These are phyloP conservation scores for Hypoxylon perforatum DNA, from an alignment of 495 filamentous ascomycete species.

Conservation along the genomic window DNA sequence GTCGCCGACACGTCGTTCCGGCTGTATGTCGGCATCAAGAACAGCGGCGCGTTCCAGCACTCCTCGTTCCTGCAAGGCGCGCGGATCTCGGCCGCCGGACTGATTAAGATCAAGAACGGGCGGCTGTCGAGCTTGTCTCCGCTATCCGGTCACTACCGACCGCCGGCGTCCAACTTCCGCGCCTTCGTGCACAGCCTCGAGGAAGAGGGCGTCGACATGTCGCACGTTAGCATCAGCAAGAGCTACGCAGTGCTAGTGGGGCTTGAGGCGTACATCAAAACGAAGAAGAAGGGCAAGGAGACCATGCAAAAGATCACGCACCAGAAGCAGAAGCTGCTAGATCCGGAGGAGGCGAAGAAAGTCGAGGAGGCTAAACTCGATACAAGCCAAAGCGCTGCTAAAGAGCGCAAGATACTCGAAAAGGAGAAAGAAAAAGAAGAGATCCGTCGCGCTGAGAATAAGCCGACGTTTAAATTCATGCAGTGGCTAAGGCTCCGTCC, in stretches of 20 bases:
- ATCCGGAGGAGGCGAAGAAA: constrained; percentile 55
- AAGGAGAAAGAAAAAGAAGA: constrained; percentile 49
- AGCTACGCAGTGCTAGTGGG: constrained; percentile 85
- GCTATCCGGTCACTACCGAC: constrained; percentile 87
- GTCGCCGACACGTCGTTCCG: constrained; percentile 87
- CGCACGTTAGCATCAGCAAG: constrained; percentile 77
- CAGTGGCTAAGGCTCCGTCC: constrained; percentile 47
- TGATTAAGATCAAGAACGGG: constrained; percentile 86
- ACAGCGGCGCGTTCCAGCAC: constrained; percentile 89
- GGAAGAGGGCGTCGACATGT: constrained; percentile 82
- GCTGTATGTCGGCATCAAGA: constrained; percentile 91
- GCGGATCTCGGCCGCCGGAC: constrained; percentile 82
- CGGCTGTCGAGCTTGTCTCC: constrained; percentile 67
- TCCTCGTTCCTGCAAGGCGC: constrained; percentile 85
- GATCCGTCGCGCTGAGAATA: constrained; percentile 52
- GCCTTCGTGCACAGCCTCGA: constrained; percentile 79
- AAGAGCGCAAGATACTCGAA: constrained; percentile 55
- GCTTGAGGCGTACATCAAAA: constrained; percentile 78
- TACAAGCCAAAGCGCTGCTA: constrained; percentile 62
- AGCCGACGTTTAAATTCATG: constrained; percentile 44
- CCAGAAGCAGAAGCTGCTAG: constrained; percentile 52
- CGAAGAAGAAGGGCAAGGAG: constrained; percentile 68
- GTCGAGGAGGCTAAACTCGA: constrained; percentile 57
- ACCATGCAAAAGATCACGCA: constrained; percentile 49
- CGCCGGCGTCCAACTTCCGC: constrained; percentile 80